A percentile compares a stretch with the other conserved stretches of the same genome.
These are phyloP conservation scores for Striga asiatica DNA, from an alignment of 257 asterid species.

Conservation along the genomic window DNA sequence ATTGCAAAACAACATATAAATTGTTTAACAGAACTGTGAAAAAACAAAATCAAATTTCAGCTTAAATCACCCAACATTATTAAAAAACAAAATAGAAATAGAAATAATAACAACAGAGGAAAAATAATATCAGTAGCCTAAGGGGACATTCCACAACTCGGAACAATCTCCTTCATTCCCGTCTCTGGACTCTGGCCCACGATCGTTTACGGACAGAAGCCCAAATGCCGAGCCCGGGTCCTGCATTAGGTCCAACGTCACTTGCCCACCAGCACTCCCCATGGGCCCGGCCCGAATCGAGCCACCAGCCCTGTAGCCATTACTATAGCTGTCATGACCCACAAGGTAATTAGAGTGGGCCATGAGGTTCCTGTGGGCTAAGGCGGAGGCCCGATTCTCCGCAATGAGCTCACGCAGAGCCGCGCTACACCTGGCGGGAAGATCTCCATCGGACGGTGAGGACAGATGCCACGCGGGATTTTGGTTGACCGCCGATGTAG, in stretches of 20 bases:
- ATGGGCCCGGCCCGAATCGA: conserved; percentile 1
- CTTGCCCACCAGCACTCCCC: conserved; percentile 13
- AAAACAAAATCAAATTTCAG: neutral
- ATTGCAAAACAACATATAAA: too few relatives aligned
- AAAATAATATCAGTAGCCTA: conserved; percentile 14
- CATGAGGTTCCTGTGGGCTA: conserved; percentile 24
- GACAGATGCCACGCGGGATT: conserved; percentile 8
- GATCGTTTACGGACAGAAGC: conserved; percentile 17
- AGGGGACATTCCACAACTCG: conserved; percentile 30
- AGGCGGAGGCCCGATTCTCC: conserved; percentile 42
- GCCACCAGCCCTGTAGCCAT: neutral
- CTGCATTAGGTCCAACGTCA: conserved; percentile 50
- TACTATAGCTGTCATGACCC: neutral
- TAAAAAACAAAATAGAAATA: neutral
- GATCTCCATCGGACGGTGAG: conserved; percentile 23
- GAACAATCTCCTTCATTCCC: conserved; percentile 23
- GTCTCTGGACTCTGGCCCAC: neutral
- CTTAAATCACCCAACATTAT: neutral
- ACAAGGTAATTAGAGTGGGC: neutral
- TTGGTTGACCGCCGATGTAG: conserved; percentile 22
- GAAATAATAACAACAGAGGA: neutral
- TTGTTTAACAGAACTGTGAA: too few relatives aligned
- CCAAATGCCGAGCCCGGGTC: conserved; percentile 29
- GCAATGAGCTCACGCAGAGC: conserved; percentile 58
- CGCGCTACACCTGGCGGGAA: conserved; percentile 41